Conservation (phyloP, 495 filamentous ascomycete species). For the Wilcoxina mikolae region DNA sequence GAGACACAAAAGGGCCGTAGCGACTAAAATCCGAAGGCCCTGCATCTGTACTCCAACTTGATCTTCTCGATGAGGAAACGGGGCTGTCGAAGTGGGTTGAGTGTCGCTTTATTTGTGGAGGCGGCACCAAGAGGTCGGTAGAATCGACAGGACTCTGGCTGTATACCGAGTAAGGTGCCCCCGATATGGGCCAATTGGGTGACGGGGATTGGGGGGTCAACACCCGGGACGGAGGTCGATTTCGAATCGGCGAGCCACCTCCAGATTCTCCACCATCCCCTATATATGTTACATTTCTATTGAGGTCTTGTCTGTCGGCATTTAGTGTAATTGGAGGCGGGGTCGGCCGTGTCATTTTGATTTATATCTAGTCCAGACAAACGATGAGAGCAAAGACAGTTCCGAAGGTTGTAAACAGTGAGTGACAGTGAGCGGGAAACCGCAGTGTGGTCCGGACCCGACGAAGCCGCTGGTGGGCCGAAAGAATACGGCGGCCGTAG, state of each 20-base stretch:
- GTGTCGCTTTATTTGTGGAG: slow-evolving; percentile 6
- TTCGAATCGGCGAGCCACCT: not conserved
- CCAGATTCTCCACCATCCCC: not conserved
- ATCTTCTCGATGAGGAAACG: slow-evolving; percentile 38
- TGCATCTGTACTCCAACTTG: slow-evolving; percentile 47
- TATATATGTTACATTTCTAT: not conserved
- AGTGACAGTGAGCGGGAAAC: no score
- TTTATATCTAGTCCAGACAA: no score
- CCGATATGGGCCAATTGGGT: not conserved
- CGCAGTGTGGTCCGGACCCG: no score
- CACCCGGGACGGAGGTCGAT: not conserved
- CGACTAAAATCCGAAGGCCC: slow-evolving; percentile 39
- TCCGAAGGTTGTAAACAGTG: no score
- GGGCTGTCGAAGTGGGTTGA: slow-evolving; percentile 14
- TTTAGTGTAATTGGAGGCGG: not conserved
- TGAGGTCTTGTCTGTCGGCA: not conserved
- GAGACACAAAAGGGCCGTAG: slow-evolving; percentile 36
- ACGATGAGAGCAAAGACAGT: no score
- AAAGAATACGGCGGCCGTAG: no score
- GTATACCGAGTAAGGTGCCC: not conserved
- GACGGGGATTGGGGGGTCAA: slow-evolving; percentile 1
- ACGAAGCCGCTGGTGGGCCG: no score
- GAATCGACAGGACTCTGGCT: slow-evolving; percentile 10
- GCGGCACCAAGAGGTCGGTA: slow-evolving; percentile 15
- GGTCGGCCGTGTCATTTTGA: slow-evolving; percentile 3